A percentile compares a stretch with the other conserved stretches of the same genome.
Conservation (phyloP, 2,329 filamentous ascomycete species). For the Amylocarpus encephaloides region DNA sequence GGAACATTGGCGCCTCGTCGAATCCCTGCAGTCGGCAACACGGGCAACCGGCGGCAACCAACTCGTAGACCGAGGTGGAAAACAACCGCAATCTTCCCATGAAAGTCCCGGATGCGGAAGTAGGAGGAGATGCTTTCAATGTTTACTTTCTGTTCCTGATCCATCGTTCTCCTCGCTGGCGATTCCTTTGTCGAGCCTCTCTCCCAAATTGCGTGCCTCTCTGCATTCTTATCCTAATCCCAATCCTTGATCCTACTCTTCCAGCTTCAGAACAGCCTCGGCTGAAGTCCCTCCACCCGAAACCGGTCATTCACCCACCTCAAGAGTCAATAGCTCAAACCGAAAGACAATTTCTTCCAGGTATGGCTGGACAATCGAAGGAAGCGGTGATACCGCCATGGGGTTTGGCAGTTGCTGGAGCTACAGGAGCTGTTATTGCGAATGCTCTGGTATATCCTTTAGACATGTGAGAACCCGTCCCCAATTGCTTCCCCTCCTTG, state of each 20-base stretch:
- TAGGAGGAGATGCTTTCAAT: background rate
- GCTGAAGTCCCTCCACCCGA: conserved; percentile 2
- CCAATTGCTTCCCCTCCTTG: background rate
- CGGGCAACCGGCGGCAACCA: conserved; percentile 1
- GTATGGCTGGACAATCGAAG: conserved; percentile 31
- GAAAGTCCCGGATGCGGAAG: conserved; percentile 1
- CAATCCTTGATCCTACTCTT: background rate
- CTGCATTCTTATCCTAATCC: background rate
- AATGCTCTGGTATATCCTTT: conserved; percentile 95
- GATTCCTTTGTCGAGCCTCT: background rate
- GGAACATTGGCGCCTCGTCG: background rate
- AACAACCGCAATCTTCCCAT: background rate
- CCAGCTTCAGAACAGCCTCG: conserved; percentile 8
- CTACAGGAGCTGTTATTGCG: conserved; percentile 85
- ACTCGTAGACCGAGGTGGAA: conserved; percentile 5
- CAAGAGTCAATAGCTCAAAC: background rate
- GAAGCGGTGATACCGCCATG: conserved; percentile 65
- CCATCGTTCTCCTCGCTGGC: background rate
- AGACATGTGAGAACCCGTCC: conserved; percentile 69
- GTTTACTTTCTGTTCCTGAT: background rate
- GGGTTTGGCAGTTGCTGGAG: conserved; percentile 87
- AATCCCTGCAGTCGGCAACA: background rate
- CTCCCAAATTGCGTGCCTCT: background rate
- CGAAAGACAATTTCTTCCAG: background rate
- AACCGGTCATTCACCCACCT: background rate